Base-by-base conservation (phyloP, 805 yeast genomes). In the Wickerhamomyces mucosus region DNA sequence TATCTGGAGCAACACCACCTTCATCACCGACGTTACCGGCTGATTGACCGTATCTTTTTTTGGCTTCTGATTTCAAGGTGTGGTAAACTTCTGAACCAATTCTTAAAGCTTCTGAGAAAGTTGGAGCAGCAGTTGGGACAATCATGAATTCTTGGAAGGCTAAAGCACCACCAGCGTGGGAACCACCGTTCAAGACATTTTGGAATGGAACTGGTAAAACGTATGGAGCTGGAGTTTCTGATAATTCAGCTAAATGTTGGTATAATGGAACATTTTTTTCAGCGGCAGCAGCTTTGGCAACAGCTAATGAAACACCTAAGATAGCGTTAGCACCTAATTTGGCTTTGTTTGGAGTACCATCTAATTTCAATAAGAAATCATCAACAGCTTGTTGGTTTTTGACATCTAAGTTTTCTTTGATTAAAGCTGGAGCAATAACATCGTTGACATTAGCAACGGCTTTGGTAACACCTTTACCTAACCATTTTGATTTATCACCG, bases 21-120 rank as follows among this genome's bases (percentile, higher is more conserved):
- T 89, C 98, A 68, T 89, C 98, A 78, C 98, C 98, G 61, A 89
- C 98, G 72, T 89, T 89, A 70, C 96, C 97, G 56, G 98, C 98
- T 43, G 94, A 79, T 59, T 84, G 80, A 61, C 98, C 98, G 80
- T 89, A 92, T 64, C 69, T 73, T 78, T 84, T 79, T 78, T 84
- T 83, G 65, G 97, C 80, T 56, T 82, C 69, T 46, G 88, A 66
- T 75, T 92, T 92, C 66, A 89, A 78, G 69, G 74, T 72, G 78
- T 89, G 97, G 92, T 89, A 89, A 52, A 88, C 96, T 75, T 89
- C 98, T 42, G 95, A 64, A 63, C 97, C 97, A 48, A 84, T 82
- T 75, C 96, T 84, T 65, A 92, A 67, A 53, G 95, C 97, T 70
- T 89, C 97, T 46, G 94, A 60, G 79, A 89, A 92, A 40, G 89